These are phyloP conservation scores for Suillus weaverae DNA, from an alignment of 768 basidiomycete genomes.

Conservation along the genomic window DNA sequence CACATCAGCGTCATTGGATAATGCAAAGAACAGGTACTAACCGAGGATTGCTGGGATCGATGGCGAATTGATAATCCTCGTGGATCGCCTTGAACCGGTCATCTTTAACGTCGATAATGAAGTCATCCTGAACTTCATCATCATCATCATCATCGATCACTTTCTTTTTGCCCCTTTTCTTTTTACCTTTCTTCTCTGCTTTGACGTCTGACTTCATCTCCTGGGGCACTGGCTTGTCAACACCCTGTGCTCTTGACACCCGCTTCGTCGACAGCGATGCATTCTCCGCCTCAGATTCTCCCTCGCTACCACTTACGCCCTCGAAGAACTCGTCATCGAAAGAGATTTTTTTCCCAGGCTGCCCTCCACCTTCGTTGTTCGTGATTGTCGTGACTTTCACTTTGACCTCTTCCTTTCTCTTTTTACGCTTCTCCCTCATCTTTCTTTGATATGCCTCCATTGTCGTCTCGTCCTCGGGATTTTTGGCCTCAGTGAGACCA, in stretches of 20 bases:
- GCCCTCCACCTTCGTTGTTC: conserved; percentile 26
- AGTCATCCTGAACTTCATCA: conserved; percentile 74
- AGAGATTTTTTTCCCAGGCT: conserved; percentile 14
- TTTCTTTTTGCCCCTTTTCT: conserved; percentile 42
- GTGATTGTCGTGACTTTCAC: conserved; percentile 31
- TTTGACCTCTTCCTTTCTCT: conserved; percentile 68
- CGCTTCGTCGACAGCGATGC: conserved; percentile 25
- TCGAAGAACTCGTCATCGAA: conserved; percentile 79
- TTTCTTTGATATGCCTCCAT: conserved; percentile 88
- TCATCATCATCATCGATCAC: conserved; percentile 53
- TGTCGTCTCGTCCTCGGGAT: conserved; percentile 75
- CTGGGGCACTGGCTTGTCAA: conserved; percentile 25
- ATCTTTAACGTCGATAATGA: conserved; percentile 82
- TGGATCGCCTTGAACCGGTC: conserved; percentile 85
- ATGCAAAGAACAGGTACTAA: conserved; percentile 41
- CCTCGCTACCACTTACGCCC: conserved; percentile 41
- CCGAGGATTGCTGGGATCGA: conserved; percentile 96
- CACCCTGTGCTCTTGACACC: conserved; percentile 20
- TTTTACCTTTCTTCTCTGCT: conserved; percentile 67
- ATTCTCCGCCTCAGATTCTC: conserved; percentile 25
- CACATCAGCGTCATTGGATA: not conserved
- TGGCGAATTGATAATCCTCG: conserved; percentile 89
- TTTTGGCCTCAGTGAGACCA: conserved; percentile 61
- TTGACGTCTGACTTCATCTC: conserved; percentile 87
- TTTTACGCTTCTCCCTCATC: conserved; percentile 84